Conservation (phyloP, 1,284 basidiomycete genomes). For the Austropuccinia psidii region DNA sequence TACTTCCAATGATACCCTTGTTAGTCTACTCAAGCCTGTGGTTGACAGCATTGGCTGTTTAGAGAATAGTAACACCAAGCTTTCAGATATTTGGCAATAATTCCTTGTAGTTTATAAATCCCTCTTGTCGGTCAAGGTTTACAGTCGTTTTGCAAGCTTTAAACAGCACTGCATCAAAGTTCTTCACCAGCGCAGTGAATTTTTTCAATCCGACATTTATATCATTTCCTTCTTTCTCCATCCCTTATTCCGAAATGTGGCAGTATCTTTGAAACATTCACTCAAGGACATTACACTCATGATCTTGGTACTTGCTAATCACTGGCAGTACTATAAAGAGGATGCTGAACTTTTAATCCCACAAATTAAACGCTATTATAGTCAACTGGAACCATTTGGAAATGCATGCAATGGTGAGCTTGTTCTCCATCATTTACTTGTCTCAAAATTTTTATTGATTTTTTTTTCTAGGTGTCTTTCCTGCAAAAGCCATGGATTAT, state of each 20-base stretch:
- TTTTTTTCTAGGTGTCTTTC: too few species aligned
- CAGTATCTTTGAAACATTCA: neutral
- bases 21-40: neutral
- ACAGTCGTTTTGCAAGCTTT: neutral
- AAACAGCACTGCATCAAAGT: neutral
- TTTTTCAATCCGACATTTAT: neutral
- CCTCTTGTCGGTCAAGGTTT: too few species aligned
- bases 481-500: too few species aligned
- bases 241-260: neutral
- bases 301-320: neutral
- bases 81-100: neutral
- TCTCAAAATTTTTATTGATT: too few species aligned
- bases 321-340: too few species aligned
- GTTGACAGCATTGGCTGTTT: neutral
- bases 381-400: too few species aligned
- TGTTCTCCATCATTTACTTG: too few species aligned
- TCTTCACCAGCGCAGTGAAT: neutral
- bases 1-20: neutral
- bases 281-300: neutral
- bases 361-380: too few species aligned
- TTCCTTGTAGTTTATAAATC: neutral
- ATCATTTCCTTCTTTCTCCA: slow-evolving; percentile 2
- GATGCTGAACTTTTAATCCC: too few species aligned
- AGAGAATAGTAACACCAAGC: neutral
- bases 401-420: too few species aligned